phyloP scores from a whole-genome alignment of 75 land plant species.

The Sequoiadendron giganteum region DNA sequence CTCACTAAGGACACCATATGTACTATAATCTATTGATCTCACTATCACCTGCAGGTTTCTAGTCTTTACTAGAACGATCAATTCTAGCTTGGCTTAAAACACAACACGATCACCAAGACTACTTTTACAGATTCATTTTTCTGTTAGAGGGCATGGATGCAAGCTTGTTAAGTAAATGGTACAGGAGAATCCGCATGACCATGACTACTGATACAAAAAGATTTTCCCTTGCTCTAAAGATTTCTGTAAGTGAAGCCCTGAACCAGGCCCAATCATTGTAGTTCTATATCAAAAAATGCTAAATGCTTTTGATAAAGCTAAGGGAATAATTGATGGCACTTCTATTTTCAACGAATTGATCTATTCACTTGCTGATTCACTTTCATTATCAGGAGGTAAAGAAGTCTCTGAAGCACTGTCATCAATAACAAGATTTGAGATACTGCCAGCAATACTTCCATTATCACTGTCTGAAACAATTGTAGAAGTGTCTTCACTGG shows the following conservation, averaged over 20 bases:
- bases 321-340: not conserved
- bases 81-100: not conserved
- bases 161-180: not conserved
- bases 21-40: not conserved
- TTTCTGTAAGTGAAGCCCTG: not conserved
- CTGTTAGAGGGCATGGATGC: not conserved
- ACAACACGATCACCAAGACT: not conserved
- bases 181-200: not conserved
- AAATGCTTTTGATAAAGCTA: not conserved
- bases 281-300: not conserved
- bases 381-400: constrained; percentile 35
- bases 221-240: not conserved
- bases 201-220: not conserved
- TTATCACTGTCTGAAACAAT: constrained; percentile 46
- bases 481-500: constrained; percentile 42
- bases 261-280: not conserved
- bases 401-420: constrained; percentile 69
- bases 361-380: constrained; percentile 15
- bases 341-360: not conserved
- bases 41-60: not conserved
- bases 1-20: not conserved
- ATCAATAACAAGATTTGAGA: constrained; percentile 48
- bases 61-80: not conserved
- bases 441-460: constrained; percentile 41
- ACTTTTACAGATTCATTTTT: not conserved